A percentile compares a stretch with the other conserved stretches of the same genome.
Evolutionary conservation across 2,329 filamentous ascomycete species (phyloP).

Genomic region (Talaromyces rugulosus): DNA sequence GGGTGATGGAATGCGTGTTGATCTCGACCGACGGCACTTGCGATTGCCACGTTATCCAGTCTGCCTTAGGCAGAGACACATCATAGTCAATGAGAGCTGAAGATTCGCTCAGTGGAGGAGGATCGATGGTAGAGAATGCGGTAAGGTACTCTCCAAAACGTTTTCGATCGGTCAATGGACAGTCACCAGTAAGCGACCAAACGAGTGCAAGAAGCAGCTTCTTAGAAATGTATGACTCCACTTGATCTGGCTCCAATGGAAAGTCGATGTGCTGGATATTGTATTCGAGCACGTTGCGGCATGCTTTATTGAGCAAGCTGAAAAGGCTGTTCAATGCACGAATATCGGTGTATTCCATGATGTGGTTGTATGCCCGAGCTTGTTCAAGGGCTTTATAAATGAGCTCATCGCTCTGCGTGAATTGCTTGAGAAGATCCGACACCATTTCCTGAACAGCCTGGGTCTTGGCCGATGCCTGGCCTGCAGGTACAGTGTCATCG

Average conservation of each 20-base stretch:
- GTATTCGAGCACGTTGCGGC: slow-evolving; percentile 90
- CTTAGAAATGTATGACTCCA: slow-evolving; percentile 86
- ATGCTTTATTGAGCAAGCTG: slow-evolving; percentile 90
- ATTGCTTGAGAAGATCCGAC: slow-evolving; percentile 71
- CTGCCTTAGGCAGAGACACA: slow-evolving; percentile 76
- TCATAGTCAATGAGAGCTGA: slow-evolving; percentile 95
- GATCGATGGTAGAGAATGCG: slow-evolving; percentile 77
- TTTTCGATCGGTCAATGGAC: slow-evolving; percentile 82
- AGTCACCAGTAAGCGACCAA: slow-evolving; percentile 95
- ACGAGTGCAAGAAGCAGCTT: slow-evolving; percentile 89
- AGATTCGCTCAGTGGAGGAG: slow-evolving; percentile 71
- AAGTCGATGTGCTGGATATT: slow-evolving; percentile 94
- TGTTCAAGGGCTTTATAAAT: slow-evolving; percentile 71
- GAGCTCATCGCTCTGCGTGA: slow-evolving; percentile 75
- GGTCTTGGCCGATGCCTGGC: slow-evolving; percentile 72
- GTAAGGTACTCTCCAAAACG: slow-evolving; percentile 80
- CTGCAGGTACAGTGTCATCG: slow-evolving; percentile 76
- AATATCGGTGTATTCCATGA: slow-evolving; percentile 96
- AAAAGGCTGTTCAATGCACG: slow-evolving; percentile 90
- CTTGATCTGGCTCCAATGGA: slow-evolving; percentile 81
- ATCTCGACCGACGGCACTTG: slow-evolving; percentile 93
- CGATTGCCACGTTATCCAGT: slow-evolving; percentile 91
- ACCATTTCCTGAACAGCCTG: slow-evolving; percentile 73
- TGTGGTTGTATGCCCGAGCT: slow-evolving; percentile 78
- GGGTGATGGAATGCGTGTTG: slow-evolving; percentile 95